Evolutionary conservation across 352 stramenopile genomes (phyloP), one percentile per base, ranked within the genome.

Genomic region (Phytopythium cucurbitacearum): DNA sequence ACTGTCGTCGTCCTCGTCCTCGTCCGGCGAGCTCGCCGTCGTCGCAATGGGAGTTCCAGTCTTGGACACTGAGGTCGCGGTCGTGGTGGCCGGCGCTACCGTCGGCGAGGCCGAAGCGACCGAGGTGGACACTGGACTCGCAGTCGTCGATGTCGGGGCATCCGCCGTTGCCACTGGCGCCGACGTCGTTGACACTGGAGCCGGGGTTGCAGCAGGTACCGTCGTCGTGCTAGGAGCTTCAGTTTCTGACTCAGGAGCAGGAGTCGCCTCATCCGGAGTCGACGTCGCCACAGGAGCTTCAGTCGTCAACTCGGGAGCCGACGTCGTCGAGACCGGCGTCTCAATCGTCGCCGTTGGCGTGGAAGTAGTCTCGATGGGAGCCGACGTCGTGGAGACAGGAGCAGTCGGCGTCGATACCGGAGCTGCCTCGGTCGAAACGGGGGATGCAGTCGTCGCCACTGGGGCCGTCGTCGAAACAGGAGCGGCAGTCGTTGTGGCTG

Each of bases 1-100:
- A 15, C 8, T 34, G 16, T 59, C 57, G 4, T 21, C 50, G 8
- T 45, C 39, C 10, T 69, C 53, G 32, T 59, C 28, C 7, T 12
- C 28, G 9, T 35, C 21, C 21, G 21, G 13, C 2, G 49, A 43
- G 7, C 28, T 33, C 16, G 55, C 16, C 12, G 38, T 47, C 32
- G 48, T 40, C 3, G 11, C 42, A 15, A 13, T 35, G 40, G 44
- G 11, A 44, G 15, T 33, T 10, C 46, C 36, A 32, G 33, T 46
- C 54, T n/a, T 21, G 28, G 37, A 41, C 33, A 48, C 15, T 56
- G 48, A 1, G 35, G 46, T 34, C 43, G 33, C 28, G 28, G 36
- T 47, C 43, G 40, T 12, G 10, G 47, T 37, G 45, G 13, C 28
- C 42, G 33, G n/a, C 48, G 37, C 21, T 28, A 28, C 21, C 21